Conservation (phyloP, 805 yeast species). For the Lipomyces starkeyi region DNA sequence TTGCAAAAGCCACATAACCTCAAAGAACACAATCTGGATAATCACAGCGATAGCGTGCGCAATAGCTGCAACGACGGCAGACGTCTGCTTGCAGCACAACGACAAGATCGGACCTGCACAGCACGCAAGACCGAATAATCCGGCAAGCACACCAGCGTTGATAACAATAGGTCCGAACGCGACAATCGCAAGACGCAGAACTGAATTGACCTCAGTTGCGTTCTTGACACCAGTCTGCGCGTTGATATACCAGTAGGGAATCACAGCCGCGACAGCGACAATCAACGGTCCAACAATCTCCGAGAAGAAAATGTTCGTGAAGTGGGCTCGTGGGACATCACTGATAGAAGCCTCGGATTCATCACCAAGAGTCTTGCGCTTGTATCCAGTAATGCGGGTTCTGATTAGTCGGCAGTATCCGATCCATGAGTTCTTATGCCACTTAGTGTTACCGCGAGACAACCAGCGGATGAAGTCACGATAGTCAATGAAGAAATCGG, state of each 20-base stretch:
- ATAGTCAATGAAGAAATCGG: slow-evolving; percentile 94
- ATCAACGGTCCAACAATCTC: slow-evolving; percentile 78
- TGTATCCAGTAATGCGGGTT: slow-evolving; percentile 91
- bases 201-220: slow-evolving; percentile 57
- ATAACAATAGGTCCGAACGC: slow-evolving; percentile 88
- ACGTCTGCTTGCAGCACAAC: slow-evolving; percentile 95
- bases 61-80: slow-evolving; percentile 91
- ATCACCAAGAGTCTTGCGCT: slow-evolving; percentile 71
- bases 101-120: slow-evolving; percentile 97
- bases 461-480: slow-evolving; percentile 91
- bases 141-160: slow-evolving; percentile 81
- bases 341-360: slow-evolving; percentile 68
- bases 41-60: slow-evolving; percentile 96
- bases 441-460: slow-evolving; percentile 73
- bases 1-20: slow-evolving; percentile 96
- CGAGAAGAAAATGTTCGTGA: slow-evolving; percentile 76
- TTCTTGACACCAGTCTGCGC: slow-evolving; percentile 80
- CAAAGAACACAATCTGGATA: slow-evolving; percentile 83
- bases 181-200: slow-evolving; percentile 63
- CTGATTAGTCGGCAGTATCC: slow-evolving; percentile 75
- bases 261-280: slow-evolving; percentile 68
- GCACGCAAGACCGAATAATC: slow-evolving; percentile 84
- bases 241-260: slow-evolving; percentile 81
- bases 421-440: slow-evolving; percentile 79
- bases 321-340: slow-evolving; percentile 75